Evolutionary conservation across 2,329 filamentous ascomycete genomes (phyloP), one percentile per base, ranked within the genome.

Genomic region (Cryphonectria radicalis): DNA sequence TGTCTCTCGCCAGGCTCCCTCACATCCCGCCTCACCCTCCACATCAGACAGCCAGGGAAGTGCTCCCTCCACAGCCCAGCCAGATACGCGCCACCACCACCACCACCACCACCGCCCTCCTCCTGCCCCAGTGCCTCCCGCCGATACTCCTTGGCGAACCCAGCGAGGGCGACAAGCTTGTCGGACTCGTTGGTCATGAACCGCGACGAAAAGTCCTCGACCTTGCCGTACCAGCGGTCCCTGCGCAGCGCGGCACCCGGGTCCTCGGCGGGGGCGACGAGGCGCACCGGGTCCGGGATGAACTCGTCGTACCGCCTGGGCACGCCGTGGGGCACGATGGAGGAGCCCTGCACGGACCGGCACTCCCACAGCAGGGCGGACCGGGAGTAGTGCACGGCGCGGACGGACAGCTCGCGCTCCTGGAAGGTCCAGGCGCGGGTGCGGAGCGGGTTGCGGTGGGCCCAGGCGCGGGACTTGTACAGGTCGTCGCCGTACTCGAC

Each of bases 361-460:
- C 74, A 75, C 59, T 72, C 72, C 71, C 73, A 74, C 11, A 72
- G 43, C 46, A 75, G 40, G 53, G 70, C 66, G 22, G 66, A 40
- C 40, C 17, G 19, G 14, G 63, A 63, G 64, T 72, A 74, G 60
- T 73, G 68, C 14, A 75, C 46, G n/a, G 70, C 57, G 17, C 74
- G 66, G 32, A 64, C 50, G 3, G 73, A 66, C 22, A 75, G 66
- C 17, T 70, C 55, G 10, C 69, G 46, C 42, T 74, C 74, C 66
- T 74, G 73, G 57, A 70, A 71, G 10, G 69, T 60, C 74, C 74
- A 74, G 11, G 64, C 74, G 19, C 73, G 73, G 25, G 32, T 69
- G 32, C 62, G 46, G 19, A 74, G 62, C 28, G 72, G 55, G 35
- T n/a, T 40, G 25, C 13, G 32, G 25, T 7, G 32, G 32, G 65